A percentile compares a stretch with the other conserved stretches of the same genome.
These are phyloP conservation scores for Candida ipomoeae DNA, from an alignment of 805 yeast genomes.

Conservation along the genomic window DNA sequence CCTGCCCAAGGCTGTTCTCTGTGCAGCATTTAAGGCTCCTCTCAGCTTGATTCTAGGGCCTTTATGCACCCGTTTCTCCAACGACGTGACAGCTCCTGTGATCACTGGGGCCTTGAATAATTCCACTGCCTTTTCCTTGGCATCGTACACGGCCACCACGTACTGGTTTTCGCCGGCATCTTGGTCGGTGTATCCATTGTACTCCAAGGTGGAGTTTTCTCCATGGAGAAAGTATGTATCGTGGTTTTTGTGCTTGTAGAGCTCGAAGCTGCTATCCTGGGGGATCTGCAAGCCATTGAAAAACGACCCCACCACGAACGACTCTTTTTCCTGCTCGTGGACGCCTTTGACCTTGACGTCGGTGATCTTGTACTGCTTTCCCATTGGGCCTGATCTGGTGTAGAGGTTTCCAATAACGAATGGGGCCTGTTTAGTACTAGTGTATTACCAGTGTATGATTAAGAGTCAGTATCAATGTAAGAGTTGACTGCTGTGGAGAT, in stretches of 20 bases:
- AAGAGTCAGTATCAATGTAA: no score
- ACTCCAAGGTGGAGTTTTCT: constrained; percentile 67
- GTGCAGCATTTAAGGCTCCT: constrained; percentile 47
- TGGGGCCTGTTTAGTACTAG: background rate
- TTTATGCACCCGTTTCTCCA: constrained; percentile 48
- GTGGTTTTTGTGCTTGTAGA: constrained; percentile 49
- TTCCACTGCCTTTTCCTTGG: constrained; percentile 57
- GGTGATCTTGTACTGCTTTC: background rate
- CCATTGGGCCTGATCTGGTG: constrained; percentile 1
- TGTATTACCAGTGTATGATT: no score
- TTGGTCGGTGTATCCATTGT: constrained; percentile 50
- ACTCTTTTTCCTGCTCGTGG: constrained; percentile 5
- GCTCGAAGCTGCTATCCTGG: constrained; percentile 52
- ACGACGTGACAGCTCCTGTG: constrained; percentile 59
- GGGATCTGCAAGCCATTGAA: constrained; percentile 74
- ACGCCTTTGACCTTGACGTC: constrained; percentile 3
- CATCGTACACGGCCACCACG: constrained; percentile 75
- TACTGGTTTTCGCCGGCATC: constrained; percentile 45
- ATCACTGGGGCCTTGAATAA: constrained; percentile 60
- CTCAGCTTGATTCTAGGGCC: constrained; percentile 65
- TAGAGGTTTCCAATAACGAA: no score
- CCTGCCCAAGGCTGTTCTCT: constrained; percentile 85
- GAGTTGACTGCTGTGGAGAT: background rate
- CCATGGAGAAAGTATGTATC: constrained; percentile 63
- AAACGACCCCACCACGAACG: constrained; percentile 62